Base-by-base conservation (phyloP, 208 protist species). In the Trypanosoma avium region DNA sequence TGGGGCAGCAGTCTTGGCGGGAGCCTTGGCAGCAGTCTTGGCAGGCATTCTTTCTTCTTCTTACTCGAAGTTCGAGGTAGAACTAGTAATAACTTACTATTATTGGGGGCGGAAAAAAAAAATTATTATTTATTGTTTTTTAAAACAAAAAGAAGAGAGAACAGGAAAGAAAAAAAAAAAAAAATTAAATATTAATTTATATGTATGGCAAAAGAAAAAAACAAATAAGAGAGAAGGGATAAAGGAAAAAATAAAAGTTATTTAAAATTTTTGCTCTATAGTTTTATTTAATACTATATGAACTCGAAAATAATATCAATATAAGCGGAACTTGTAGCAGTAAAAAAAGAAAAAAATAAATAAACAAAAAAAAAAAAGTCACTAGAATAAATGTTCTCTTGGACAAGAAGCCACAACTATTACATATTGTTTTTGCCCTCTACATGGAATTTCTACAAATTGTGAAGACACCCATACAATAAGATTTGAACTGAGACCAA, bases 31-130 rank as follows among this genome's bases (percentile, higher is more conserved):
- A 21, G 79, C 22, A 61, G 85, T 81, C 52, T 77, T 88, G 53
- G 82, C 67, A 59, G 82, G 70, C 80, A 85, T 92, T 45, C 27
- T 72, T 55, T 58, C 24, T 50, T 88, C 86, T 91, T 92, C 46
- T 92, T 92, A 92, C 85, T 92, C 85, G 85, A 87, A 76, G 85
- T 75, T 78, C 85, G 81, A 88, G 85, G 85, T 86, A 42, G 54
- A 62, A 67, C 50, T 67, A 19, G 7, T 52, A 50, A 38, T 67
- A 50, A 47, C 58, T 73, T 81, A 67, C 67, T 66, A 50, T 77
- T 61, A 21, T 38, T 15, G 42, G 53, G 27, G 17, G 50, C n/a
- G 15, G 30, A 30, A 53, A 53, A 53, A 13, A n/a, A 54, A 54
- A 54, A 19, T 21, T 24, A 49, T 24, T 33, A 53, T 6, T 24